Evolutionary conservation across 495 filamentous ascomycete species (phyloP), one percentile per base, ranked within the genome.

Genomic region (Talaromyces adpressus): DNA sequence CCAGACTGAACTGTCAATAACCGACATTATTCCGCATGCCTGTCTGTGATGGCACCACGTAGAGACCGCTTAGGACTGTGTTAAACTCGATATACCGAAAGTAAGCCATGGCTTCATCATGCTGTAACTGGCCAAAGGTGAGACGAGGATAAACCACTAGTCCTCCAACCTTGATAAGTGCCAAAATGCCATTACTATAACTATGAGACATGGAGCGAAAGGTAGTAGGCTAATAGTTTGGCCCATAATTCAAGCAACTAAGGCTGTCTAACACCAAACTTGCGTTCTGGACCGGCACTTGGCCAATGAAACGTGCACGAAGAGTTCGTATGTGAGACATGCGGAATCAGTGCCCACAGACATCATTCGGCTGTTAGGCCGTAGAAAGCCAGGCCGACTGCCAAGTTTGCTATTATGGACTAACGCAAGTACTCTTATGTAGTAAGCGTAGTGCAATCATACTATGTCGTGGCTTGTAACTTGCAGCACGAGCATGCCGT

Each of bases 291-390:
- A 5, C 52, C 14, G 27, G 52, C 9, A 11, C 1, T 22, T 11
- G 27, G 52, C 52, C 52, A 56, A 56, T 56, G 52, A 56, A 27
- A 56, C 22, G 52, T 29, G 52, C 52, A 29, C 22, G 27, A 29
- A n/a, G 20, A 22, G 9, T 16, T 56, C 45, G 52, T 25, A 56
- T 56, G 52, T 56, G 52, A 56, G 52, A 56, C 52, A 56, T 53
- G 49, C 52, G 52, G 52, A 16, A 56, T 56, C 52, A 56, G n/a
- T 29, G 27, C 27, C 52, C 52, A 29, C 51, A 22, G 51, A 27
- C 27, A 27, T 27, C 27, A 27, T 27, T 27, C 3, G 27, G 27
- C 5, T 27, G 5, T 47, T 20, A 22, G 51, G 51, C 22, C 20
- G n/a, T 27, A 56, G 52, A 29, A 12, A 56, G 14, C 23, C 18